Percentiles rank a stretch among this genome's conserved stretches.
Conservation (phyloP, 768 basidiomycete genomes). For the Tulasnella sp. region DNA sequence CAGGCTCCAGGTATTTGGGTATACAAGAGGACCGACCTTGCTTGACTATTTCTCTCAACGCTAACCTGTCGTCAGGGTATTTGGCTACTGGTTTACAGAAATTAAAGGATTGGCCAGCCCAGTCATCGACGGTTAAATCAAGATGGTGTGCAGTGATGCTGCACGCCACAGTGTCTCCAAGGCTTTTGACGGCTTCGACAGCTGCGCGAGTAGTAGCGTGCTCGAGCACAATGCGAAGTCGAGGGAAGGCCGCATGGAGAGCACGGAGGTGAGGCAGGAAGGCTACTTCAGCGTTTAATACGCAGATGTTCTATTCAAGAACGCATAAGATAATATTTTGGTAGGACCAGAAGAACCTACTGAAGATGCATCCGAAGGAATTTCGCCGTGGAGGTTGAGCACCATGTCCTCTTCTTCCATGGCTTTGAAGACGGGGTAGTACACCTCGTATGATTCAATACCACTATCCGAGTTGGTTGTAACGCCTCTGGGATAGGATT, state of each 20-base stretch:
- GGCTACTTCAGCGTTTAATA: constrained; percentile 84
- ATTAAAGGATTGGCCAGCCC: constrained; percentile 91
- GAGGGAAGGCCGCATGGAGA: constrained; percentile 77
- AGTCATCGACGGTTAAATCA: constrained; percentile 87
- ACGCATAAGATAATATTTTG: background rate
- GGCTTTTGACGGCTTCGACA: constrained; percentile 71
- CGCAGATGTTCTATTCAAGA: constrained; percentile 63
- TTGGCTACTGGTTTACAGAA: constrained; percentile 99
- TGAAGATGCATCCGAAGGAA: constrained; percentile 70
- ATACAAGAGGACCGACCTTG: constrained; percentile 45
- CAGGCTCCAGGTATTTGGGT: background rate
- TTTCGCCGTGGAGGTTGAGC: constrained; percentile 92
- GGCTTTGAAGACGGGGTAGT: constrained; percentile 85
- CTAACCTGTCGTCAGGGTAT: constrained; percentile 82
- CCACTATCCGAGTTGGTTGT: constrained; percentile 96
- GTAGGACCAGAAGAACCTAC: constrained; percentile 34
- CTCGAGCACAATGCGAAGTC: constrained; percentile 89
- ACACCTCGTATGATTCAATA: constrained; percentile 89
- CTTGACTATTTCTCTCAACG: constrained; percentile 65
- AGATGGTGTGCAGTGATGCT: constrained; percentile 98
- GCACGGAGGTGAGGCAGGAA: constrained; percentile 84
- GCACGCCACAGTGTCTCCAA: constrained; percentile 80
- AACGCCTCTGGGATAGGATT: constrained; percentile 94
- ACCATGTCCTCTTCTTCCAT: constrained; percentile 95
- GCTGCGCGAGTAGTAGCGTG: constrained; percentile 93